Percentiles rank a stretch among this genome's conserved stretches.
These are phyloP conservation scores for Grigorovia humatica DNA, from an alignment of 805 yeast genomes.

Conservation along the genomic window DNA sequence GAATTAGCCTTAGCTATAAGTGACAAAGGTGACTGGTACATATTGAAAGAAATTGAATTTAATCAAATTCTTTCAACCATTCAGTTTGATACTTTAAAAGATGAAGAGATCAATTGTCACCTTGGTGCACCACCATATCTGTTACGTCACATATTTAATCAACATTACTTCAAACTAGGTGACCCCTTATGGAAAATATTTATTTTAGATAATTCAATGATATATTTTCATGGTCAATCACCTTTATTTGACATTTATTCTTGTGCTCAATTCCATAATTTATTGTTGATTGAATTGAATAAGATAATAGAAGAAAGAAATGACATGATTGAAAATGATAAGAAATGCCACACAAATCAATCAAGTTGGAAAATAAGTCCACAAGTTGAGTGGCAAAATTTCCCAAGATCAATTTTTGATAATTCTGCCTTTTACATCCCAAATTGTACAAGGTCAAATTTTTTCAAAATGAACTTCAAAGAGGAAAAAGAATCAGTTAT, in stretches of 20 bases:
- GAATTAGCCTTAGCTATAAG: conserved; percentile 19
- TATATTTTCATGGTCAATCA: conserved; percentile 26
- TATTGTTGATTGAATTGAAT: conserved; percentile 14
- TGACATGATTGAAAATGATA: neutral
- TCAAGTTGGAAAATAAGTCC: conserved; percentile 2
- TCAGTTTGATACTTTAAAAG: conserved; percentile 17
- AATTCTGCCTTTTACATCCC: conserved; percentile 19
- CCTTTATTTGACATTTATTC: conserved; percentile 24
- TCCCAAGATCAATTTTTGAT: conserved; percentile 22
- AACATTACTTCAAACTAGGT: conserved; percentile 15
- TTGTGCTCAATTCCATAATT: conserved; percentile 22
- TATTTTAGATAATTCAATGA: conserved; percentile 18
- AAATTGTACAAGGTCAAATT: conserved; percentile 13
- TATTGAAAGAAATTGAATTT: conserved; percentile 10
- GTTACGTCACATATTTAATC: conserved; percentile 21
- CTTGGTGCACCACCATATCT: conserved; percentile 22
- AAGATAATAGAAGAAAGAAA: neutral
- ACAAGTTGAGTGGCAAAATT: neutral
- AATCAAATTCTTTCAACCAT: conserved; percentile 19
- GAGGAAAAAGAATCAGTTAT: conserved; percentile 17
- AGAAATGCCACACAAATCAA: neutral
- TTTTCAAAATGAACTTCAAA: conserved; percentile 14
- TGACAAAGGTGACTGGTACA: conserved; percentile 15
- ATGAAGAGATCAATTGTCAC: conserved; percentile 20
- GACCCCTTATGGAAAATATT: conserved; percentile 22